These are phyloP conservation scores for Nakazawaea wickerhamii DNA, from an alignment of 805 yeast genomes.

Conservation along the genomic window DNA sequence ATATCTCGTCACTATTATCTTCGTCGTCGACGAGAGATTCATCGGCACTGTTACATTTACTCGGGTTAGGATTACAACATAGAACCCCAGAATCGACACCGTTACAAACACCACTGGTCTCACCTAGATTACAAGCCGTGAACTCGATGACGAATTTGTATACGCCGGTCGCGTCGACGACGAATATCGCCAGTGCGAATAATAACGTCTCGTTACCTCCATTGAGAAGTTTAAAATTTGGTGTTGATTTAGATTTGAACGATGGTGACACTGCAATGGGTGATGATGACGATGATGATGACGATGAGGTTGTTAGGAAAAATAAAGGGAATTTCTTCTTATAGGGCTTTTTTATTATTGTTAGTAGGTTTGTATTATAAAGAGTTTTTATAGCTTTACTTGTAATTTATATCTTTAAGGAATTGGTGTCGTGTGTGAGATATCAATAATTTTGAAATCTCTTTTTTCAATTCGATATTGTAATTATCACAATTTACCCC, in stretches of 20 bases:
- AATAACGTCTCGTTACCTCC: slow-evolving; percentile 35
- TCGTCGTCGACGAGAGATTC: slow-evolving; percentile 18
- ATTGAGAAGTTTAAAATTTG: slow-evolving; percentile 43
- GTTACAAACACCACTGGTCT: slow-evolving; percentile 30
- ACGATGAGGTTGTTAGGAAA: slow-evolving; percentile 4
- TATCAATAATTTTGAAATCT: too few species aligned
- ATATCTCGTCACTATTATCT: neutral
- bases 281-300: slow-evolving; percentile 10
- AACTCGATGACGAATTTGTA: slow-evolving; percentile 14
- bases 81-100: slow-evolving; percentile 29
- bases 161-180: slow-evolving; percentile 13
- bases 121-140: slow-evolving; percentile 22
- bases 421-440: too few species aligned
- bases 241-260: slow-evolving; percentile 27
- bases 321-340: slow-evolving; percentile 7
- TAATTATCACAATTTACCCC: too few species aligned
- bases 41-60: slow-evolving; percentile 25
- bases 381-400: too few species aligned
- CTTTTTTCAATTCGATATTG: too few species aligned
- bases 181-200: neutral
- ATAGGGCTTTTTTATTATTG: too few species aligned
- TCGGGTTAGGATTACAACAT: slow-evolving; percentile 18
- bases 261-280: neutral
- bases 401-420: neutral
- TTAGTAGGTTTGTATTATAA: too few species aligned